Base-by-base conservation (phyloP, 352 stramenopile species). In the Phytopythium aichiense region DNA sequence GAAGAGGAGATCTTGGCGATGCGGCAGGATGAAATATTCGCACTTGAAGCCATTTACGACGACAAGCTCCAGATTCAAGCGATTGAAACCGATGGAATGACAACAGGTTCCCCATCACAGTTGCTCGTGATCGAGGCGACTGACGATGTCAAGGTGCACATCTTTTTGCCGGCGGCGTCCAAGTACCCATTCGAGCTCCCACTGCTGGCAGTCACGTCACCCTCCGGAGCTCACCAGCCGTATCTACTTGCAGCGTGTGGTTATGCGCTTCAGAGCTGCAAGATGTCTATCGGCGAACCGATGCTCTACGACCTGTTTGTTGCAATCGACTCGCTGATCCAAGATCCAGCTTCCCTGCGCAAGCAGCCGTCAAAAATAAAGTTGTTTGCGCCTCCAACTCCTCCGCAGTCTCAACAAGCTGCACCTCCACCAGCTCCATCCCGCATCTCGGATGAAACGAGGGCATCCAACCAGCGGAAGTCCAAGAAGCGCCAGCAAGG, bases 221-320 rank as follows among this genome's bases (percentile, higher is more conserved):
- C 67, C 20, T 74, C 88, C 8, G 20, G 56, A n/a, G 60, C 57
- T 4, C 59, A 84, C 28, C 69, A 72, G 56, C 71, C 68, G 3
- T 73, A 87, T 61, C 65, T 84, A 4, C 48, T 91, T n/a, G 68
- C 63, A 54, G 68, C 76, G 8, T 80, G 69, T 53, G 82, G 76
- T 4, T 68, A 74, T 23, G 77, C 73, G 7, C 69, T 89, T 13
- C 74, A 86, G 51, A 77, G 74, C n/a, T 84, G 74, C 33, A 62
- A 71, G 11, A 73, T 71, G 15, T 72, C 70, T 1, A 69, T 92
- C 8, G 87, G 87, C 7, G 87, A 92, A 18, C 87, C 87, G 2
- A 86, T 92, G 73, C 72, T 95, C 18, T 95, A 93, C 64, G 82
- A 93, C 48, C 74, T 95, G 22, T 88, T 76, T 54, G 82, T 89